Conservation (phyloP, 1,284 basidiomycete species). For the Malassezia psittaci region DNA sequence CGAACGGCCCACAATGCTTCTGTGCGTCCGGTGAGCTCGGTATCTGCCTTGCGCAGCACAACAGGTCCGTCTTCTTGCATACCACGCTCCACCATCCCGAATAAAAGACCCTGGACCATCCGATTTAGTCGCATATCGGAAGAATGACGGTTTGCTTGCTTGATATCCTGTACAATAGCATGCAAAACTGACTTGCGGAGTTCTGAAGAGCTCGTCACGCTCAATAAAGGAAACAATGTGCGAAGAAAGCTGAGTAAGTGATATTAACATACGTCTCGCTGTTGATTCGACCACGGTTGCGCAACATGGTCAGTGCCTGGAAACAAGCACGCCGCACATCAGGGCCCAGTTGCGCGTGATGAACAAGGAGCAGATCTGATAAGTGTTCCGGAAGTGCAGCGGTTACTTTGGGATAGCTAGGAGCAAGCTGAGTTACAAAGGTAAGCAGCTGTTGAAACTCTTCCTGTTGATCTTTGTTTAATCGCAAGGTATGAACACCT, state of each 20-base stretch:
- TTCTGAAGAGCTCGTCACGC: slow-evolving; percentile 67
- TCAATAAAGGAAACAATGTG: slow-evolving; percentile 82
- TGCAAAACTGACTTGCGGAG: slow-evolving; percentile 79
- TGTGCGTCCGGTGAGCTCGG: slow-evolving; percentile 49
- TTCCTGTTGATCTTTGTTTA: slow-evolving; percentile 33
- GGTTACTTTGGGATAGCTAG: slow-evolving; percentile 33
- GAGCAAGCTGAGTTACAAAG: slow-evolving; percentile 57
- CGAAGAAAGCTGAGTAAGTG: slow-evolving; percentile 64
- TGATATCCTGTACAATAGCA: slow-evolving; percentile 90
- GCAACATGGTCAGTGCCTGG: slow-evolving; percentile 58
- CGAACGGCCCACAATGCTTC: slow-evolving; percentile 98
- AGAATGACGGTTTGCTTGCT: slow-evolving; percentile 73
- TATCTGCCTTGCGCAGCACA: slow-evolving; percentile 48
- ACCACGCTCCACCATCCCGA: slow-evolving; percentile 86
- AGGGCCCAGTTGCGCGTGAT: slow-evolving; percentile 35
- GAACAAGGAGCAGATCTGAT: slow-evolving; percentile 36
- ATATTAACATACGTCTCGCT: slow-evolving; percentile 69
- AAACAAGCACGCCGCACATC: slow-evolving; percentile 36
- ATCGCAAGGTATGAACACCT: background rate
- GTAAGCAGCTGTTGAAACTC: slow-evolving; percentile 36
- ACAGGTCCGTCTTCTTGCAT: slow-evolving; percentile 49
- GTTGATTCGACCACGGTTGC: slow-evolving; percentile 82
- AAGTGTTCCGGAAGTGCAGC: slow-evolving; percentile 28
- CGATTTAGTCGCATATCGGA: slow-evolving; percentile 95
- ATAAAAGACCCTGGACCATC: slow-evolving; percentile 89